Evolutionary conservation across 192 early-diverging fungal genomes (phyloP).

Genomic region (Umbelopsis sp.): DNA sequence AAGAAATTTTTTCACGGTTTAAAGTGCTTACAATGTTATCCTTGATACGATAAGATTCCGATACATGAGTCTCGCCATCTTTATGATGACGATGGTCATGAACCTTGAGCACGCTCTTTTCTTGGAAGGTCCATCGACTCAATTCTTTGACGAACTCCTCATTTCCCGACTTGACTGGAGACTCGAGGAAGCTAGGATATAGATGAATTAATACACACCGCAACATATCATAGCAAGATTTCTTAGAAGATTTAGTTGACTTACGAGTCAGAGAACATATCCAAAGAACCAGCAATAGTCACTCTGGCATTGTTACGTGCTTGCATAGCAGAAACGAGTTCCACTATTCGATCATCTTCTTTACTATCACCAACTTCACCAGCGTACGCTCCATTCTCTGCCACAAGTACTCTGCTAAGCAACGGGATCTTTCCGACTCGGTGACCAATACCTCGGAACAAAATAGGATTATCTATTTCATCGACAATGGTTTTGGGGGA

Average conservation of each 20-base stretch:
- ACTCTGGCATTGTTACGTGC: conserved; percentile 88
- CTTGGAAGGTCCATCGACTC: conserved; percentile 89
- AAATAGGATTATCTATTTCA: conserved; percentile 51
- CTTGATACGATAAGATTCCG: conserved; percentile 88
- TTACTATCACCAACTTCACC: conserved; percentile 51
- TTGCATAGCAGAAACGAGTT: conserved; percentile 85
- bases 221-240: background rate
- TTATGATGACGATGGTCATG: conserved; percentile 66
- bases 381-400: conserved; percentile 71
- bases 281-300: conserved; percentile 78
- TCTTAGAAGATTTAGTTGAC: conserved; percentile 8
- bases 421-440: conserved; percentile 66
- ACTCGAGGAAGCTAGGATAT: conserved; percentile 11
- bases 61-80: conserved; percentile 62
- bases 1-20: background rate
- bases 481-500: conserved; percentile 46
- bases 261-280: conserved; percentile 81
- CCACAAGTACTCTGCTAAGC: conserved; percentile 56
- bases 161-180: conserved; percentile 62
- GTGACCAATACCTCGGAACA: conserved; percentile 84
- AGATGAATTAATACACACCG: background rate
- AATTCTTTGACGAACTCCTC: conserved; percentile 73
- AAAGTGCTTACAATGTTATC: conserved; percentile 75
- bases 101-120: conserved; percentile 86
- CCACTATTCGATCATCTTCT: conserved; percentile 50